Evolutionary conservation across 495 filamentous ascomycete genomes (phyloP).

Genomic region (Aspergillus homomorphus): DNA sequence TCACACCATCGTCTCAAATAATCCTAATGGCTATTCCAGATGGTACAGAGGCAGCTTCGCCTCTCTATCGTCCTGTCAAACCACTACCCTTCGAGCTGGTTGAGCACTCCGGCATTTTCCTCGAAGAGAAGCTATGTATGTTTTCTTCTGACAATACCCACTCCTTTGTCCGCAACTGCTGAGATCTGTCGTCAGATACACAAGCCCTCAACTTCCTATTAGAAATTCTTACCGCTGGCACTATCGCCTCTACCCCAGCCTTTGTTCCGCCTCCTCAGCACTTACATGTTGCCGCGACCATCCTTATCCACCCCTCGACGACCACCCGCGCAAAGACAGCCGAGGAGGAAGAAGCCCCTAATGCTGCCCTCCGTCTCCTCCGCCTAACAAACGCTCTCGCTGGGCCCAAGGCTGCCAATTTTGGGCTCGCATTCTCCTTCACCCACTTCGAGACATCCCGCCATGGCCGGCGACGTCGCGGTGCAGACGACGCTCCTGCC

Average conservation of each 20-base stretch:
- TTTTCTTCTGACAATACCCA: conserved; percentile 16
- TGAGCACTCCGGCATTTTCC: conserved; percentile 64
- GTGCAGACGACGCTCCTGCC: conserved; percentile 17
- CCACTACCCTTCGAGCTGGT: conserved; percentile 59
- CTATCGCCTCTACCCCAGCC: conserved; percentile 39
- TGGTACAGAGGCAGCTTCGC: conserved; percentile 14
- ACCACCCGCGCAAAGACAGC: conserved; percentile 57
- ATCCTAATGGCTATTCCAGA: conserved; percentile 21
- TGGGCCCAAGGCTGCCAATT: conserved; percentile 46
- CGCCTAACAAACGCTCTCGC: conserved; percentile 51
- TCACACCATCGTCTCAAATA: background rate
- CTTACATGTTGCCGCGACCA: conserved; percentile 63
- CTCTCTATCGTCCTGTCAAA: conserved; percentile 49
- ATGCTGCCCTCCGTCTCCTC: conserved; percentile 56
- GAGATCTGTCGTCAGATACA: conserved; percentile 48
- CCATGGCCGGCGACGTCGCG: conserved; percentile 30
- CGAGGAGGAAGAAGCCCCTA: conserved; percentile 52
- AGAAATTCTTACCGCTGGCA: conserved; percentile 59
- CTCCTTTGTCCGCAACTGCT: background rate
- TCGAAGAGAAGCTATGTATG: conserved; percentile 72
- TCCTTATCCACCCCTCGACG: conserved; percentile 67
- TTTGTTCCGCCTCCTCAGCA: conserved; percentile 54
- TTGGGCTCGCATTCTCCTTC: conserved; percentile 56
- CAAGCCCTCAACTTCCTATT: conserved; percentile 67
- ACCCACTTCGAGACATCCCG: conserved; percentile 35